phyloP scores from a whole-genome alignment of 352 stramenopile species.

The Phytophthora idaei region DNA sequence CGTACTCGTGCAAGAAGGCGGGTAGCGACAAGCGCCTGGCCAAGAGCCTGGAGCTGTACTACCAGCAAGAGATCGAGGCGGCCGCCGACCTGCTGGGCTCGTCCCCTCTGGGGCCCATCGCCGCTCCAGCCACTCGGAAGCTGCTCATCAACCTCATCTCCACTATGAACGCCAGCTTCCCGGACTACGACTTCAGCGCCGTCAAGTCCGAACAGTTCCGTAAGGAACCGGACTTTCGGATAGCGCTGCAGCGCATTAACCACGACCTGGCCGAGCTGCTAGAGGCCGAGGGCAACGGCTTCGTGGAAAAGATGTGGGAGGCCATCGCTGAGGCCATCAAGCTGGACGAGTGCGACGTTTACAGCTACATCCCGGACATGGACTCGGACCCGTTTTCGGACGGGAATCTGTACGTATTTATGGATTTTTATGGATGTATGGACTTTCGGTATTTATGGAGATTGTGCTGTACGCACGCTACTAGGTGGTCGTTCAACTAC shows the following conservation, averaged over 20 bases:
- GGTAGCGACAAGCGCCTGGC: conserved; percentile 92
- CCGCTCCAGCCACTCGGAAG: conserved; percentile 79
- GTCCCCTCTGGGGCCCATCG: conserved; percentile 83
- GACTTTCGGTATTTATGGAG: neutral
- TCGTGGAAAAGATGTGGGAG: conserved; percentile 99
- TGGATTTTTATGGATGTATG: conserved; percentile 8
- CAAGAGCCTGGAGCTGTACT: conserved; percentile 89
- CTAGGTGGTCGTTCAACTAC: conserved; percentile 94
- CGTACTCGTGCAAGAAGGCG: conserved; percentile 93
- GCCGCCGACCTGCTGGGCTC: conserved; percentile 61
- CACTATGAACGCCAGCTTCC: conserved; percentile 95
- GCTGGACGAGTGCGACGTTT: conserved; percentile 91
- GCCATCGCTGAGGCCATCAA: conserved; percentile 84
- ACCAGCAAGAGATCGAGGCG: conserved; percentile 79
- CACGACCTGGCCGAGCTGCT: conserved; percentile 88
- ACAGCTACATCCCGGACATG: conserved; percentile 94
- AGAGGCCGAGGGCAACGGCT: conserved; percentile 98
- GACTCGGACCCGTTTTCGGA: conserved; percentile 93
- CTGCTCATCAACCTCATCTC: conserved; percentile 94
- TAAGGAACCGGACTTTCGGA: conserved; percentile 85
- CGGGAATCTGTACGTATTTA: conserved; percentile 72
- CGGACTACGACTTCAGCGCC: conserved; percentile 93
- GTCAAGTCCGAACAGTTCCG: conserved; percentile 91
- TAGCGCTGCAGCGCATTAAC: conserved; percentile 90
- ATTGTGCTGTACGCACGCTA: conserved; percentile 15